Base-by-base conservation (phyloP, 495 filamentous ascomycete genomes). In the Penicillium turbatum region DNA sequence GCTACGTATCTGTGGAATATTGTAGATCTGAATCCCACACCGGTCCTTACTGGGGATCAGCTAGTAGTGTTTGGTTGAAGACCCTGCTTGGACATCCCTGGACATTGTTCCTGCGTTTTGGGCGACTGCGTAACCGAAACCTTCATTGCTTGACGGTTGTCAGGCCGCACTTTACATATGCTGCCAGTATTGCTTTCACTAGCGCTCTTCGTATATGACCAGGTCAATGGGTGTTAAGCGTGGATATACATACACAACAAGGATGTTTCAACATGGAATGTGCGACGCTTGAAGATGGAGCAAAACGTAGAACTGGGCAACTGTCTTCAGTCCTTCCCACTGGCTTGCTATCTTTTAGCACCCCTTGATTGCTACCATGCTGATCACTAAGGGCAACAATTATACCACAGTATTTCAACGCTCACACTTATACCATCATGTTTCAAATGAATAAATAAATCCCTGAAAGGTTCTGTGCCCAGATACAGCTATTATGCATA, bases 331-430 rank as follows among this genome's bases (percentile, higher is more conserved):
- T 50, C 16, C 12, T 16, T 11, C 37, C 17, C 32, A 32, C n/a
- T 17, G 42, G 19, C 27, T n/a, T 1, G 12, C 34, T 27, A 16
- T 16, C 40, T 8, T 31, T 2, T 1, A 1, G 9, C 5, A 51
- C 32, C 56, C 59, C 59, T 62, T 59, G 51, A 45, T 45, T 49
- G 41, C 26, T 21, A 16, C 11, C 5, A 3, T 2, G 3, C 26
- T 24, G 45, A 38, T 48, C 38, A 27, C 40, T 57, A n/a, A 21
- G 17, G 10, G 24, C 15, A 19, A 38, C n/a, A 6, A 2, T 17
- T 15, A 15, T 37, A 19, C 29, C 9, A 48, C 13, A 10, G 31
- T 29, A 10, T 30, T n/a, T 31, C 19, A 10, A 6, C 17, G 16
- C 10, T 42, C 21, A 32, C 12, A 24, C 16, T 30, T 47, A 45